Evolutionary conservation across 441 rosid genomes (phyloP), one percentile per base, ranked within the genome.

Genomic region (California macrophylla): DNA sequence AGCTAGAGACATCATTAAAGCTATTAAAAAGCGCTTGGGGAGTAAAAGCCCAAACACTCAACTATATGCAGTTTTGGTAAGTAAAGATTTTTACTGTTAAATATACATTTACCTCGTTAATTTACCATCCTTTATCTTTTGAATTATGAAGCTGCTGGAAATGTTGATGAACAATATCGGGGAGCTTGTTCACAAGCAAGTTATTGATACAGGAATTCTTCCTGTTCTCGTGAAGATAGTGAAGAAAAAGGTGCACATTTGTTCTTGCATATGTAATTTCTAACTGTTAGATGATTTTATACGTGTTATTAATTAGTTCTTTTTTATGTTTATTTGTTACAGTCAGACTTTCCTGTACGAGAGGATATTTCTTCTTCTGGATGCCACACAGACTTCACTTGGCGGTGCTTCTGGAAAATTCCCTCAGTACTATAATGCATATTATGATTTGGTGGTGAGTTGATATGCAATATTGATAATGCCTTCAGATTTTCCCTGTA

Each of bases 101-200:
- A 18, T 30, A 4, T 15, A 23, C 40, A 9, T n/a, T n/a, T n/a
- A n/a, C n/a, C n/a, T n/a, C n/a, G 24, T 50, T 52, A 64, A 25
- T 8, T 21, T 9, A 23, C 18, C 72, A 13, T 7, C 71, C 21
- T 24, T 29, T 36, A 26, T 26, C 50, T 61, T 24, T 72, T 65
- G 61, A 36, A 69, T 69, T 52, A 74, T 84, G 80, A 83, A 94
- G 99, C 79, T 94, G 81, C 76, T 94, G 82, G 99, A 94, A 85
- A 90, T 89, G 93, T 79, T 94, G 84, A 92, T 90, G 99, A 92
- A 90, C 80, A 92, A 92, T 79, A 87, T 89, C 30, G 98, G 98
- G 70, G 97, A 89, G 70, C 74, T 71, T 69, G 79, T 94, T 74
- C 89, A 92, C 75, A 85, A 85, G 78, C 90, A 79, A 81, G 99